phyloP scores from a whole-genome alignment of 176 grass and related monocot species.

The Avena sativa region DNA sequence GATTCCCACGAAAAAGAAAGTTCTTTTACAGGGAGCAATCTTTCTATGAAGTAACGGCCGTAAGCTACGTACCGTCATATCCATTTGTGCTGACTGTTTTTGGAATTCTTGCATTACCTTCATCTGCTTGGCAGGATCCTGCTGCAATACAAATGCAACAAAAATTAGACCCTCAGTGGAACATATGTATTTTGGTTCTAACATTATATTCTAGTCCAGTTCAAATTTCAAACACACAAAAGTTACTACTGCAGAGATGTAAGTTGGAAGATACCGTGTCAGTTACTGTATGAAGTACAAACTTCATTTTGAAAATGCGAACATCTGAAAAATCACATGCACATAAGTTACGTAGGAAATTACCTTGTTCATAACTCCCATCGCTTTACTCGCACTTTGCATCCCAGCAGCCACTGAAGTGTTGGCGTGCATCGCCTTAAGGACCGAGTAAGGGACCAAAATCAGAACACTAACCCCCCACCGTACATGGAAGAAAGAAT shows the following conservation, averaged over 20 bases:
- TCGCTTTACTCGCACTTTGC: slow-evolving; percentile 85
- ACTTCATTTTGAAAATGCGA: slow-evolving; percentile 9
- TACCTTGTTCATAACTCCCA: slow-evolving; percentile 97
- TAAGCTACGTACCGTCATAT: slow-evolving; percentile 71
- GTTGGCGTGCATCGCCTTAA: slow-evolving; percentile 93
- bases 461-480: slow-evolving; percentile 8
- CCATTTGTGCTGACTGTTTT: slow-evolving; percentile 89
- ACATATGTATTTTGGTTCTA: slow-evolving; percentile 14
- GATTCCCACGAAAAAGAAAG: slow-evolving; percentile 4
- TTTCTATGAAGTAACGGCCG: slow-evolving; percentile 26
- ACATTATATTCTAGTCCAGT: not conserved
- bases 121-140: slow-evolving; percentile 89
- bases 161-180: not conserved
- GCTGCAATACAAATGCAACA: slow-evolving; percentile 56
- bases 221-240: not conserved
- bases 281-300: not conserved
- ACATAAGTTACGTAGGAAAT: slow-evolving; percentile 28
- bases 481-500: slow-evolving; percentile 19
- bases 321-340: not conserved
- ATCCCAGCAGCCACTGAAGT: slow-evolving; percentile 91
- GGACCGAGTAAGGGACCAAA: slow-evolving; percentile 17
- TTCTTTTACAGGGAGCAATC: slow-evolving; percentile 14
- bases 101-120: slow-evolving; percentile 98
- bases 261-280: slow-evolving; percentile 1
- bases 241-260: slow-evolving; percentile 29